Base-by-base conservation (phyloP, 1,139 yeast species). In the Taiozyma onychis region DNA sequence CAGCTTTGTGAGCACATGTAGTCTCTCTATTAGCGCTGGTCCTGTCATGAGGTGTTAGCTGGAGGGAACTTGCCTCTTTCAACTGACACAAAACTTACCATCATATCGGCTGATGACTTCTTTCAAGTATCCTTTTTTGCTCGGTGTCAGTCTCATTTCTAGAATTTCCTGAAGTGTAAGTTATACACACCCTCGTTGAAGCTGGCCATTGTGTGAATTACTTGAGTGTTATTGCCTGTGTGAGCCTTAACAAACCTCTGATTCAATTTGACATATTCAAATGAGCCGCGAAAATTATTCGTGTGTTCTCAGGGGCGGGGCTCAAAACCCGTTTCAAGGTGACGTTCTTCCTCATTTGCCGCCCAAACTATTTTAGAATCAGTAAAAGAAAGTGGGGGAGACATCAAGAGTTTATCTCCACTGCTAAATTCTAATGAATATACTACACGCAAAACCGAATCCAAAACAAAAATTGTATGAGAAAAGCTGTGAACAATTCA, bases 21-120 rank as follows among this genome's bases (percentile, higher is more conserved):
- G 48, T 26, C 51, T 54, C 26, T 54, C 57, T 10, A 55, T 44
- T 9, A 55, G 41, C 8, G 51, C 47, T 8, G 57, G 56, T 3
- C 58, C 58, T 55, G 11, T 24, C 6, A 37, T 21, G 6, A 21
- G 5, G 24, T 37, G 24, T 37, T 37, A 37, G 14, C 18, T 16
- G 4, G 41, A 13, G 14, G 41, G 24, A 37, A 32, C 4, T 35
- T 5, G 24, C 24, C 41, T 37, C 24, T 18, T 16, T 7, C 21
- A 9, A 10, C 6, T 16, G 41, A 37, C 34, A 18, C 22, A n/a
- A 18, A 35, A 35, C 41, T 37, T 37, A 18, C 41, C 41, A 10
- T 21, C 24, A 37, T 37, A 37, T 7, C 41, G 41, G 24, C 14
- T 18, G 9, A 37, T 2, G 8, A 37, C 41, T 18, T 37, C 24